Base-by-base conservation (phyloP, 2,329 filamentous ascomycete genomes). In the Sporothrix pseudoabietina region DNA sequence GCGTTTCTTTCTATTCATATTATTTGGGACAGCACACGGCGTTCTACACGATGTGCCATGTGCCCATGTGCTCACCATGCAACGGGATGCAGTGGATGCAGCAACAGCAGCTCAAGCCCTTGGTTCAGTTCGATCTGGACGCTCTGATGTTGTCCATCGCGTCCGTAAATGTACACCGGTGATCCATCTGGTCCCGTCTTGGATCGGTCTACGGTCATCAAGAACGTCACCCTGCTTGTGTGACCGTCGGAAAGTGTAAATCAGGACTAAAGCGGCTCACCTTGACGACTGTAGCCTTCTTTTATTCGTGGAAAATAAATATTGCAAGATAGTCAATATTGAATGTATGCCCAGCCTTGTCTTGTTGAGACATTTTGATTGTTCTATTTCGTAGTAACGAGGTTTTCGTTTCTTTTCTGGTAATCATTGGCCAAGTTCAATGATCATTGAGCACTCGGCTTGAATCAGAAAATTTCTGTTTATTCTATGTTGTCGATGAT, bases 271-370 rank as follows among this genome's bases (percentile, higher is more conserved):
- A 30, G 52, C 52, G 26, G 12, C 12, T 30, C 22, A 30, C 8
- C 8, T 55, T 4, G 12, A 55, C 52, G 12, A 26, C 26, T 26
- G 26, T 26, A 30, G 52, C 52, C 22, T 55, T 30, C 8, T 30
- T 12, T 55, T 12, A 55, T 55, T 55, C 52, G 52, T 55, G 52
- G 52, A 55, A 55, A 55, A 55, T 55, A 55, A 14, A 55, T 55
- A 12, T 55, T 55, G 52, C 52, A 30, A 55, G 14, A 55, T 30
- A 14, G 12, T 0, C 22, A 55, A 30, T 26, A 55, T 52, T 35
- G 19, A 49, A 2, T 3, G 19, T 16, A 2, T 55, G 52, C 52
- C 22, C 52, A 55, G 52, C 52, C 52, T 55, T 52, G 47, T 52
- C 16, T 16, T 26, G 22, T 55, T 10, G 7, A 30, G 52, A 26